Evolutionary conservation across 75 land plant genomes (phyloP), one percentile per base, ranked within the genome.

Genomic region (Adiantum capillusveneris): DNA sequence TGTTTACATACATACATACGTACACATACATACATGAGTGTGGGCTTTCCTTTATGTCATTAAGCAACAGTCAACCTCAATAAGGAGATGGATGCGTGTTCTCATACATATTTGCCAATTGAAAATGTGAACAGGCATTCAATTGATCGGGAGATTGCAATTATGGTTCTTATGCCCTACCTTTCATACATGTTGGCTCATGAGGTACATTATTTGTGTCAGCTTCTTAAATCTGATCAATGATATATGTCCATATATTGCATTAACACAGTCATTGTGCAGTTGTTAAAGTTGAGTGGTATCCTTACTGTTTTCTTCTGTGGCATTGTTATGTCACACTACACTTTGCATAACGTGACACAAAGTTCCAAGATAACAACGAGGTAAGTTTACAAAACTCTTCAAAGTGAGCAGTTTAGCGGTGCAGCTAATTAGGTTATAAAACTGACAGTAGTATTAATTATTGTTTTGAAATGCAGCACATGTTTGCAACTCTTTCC

Each of bases 281-380:
- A 72, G 75, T 49, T 72, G n/a, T 44, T 62, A 43, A 14, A 21
- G 21, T 44, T 74, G 29, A 74, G 76, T 68, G 76, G 72, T 18
- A 74, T 74, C 27, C 65, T 74, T 20, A 63, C 76, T 0, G 71
- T 74, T 24, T 74, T 74, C 60, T 74, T 74, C 20, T 74, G 66
- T 56, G 76, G 76, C 26, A 68, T 74, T 31, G 34, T 74, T 25
- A 74, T 74, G 76, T 74, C 76, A 12, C 76, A 74, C 27, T 74
- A 74, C 39, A 57, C 70, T 74, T n/a, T 72, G 76, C 72, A 74
- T 43, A 74, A 74, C 25, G 60, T 74, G 36, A 66, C 72, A 39
- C 56, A 61, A 48, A 46, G 55, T 29, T 74, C 72, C 22, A 61
- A 37, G 55, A 56, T 62, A 17, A 74, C 76, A 22, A 59, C 75